phyloP scores from a whole-genome alignment of 2,329 filamentous ascomycete species.

The Ophiostoma sp. region DNA sequence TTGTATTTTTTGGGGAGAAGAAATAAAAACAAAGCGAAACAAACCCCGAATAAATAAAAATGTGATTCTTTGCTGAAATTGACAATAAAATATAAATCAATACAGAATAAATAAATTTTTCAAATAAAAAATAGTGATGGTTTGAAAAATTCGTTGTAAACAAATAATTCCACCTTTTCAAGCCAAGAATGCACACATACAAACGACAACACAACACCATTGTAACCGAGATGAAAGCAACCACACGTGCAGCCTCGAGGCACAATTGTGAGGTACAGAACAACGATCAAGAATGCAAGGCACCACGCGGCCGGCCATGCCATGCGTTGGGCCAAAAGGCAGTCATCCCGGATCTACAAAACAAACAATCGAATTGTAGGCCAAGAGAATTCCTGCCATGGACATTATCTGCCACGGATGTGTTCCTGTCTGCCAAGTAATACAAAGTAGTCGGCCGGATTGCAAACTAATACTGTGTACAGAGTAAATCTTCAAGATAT shows the following conservation, averaged over 20 bases:
- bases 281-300: neutral
- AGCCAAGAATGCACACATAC: neutral
- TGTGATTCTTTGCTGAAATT: no score
- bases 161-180: neutral
- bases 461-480: no score
- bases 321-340: neutral
- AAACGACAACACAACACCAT: neutral
- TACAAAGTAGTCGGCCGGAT: neutral
- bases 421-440: neutral
- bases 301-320: neutral
- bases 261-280: neutral
- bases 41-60: no score
- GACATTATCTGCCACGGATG: neutral
- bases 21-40: no score
- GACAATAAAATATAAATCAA: no score
- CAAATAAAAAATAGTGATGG: no score
- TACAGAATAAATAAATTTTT: no score
- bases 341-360: slow-evolving; percentile 4
- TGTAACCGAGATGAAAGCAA: neutral
- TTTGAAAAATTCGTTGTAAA: no score
- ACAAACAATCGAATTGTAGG: slow-evolving; percentile 2
- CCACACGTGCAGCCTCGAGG: neutral
- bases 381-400: neutral
- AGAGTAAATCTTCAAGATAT: neutral
- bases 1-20: no score